These are phyloP conservation scores for Curvularia lunata DNA, from an alignment of 2,329 filamentous ascomycete genomes.

Conservation along the genomic window DNA sequence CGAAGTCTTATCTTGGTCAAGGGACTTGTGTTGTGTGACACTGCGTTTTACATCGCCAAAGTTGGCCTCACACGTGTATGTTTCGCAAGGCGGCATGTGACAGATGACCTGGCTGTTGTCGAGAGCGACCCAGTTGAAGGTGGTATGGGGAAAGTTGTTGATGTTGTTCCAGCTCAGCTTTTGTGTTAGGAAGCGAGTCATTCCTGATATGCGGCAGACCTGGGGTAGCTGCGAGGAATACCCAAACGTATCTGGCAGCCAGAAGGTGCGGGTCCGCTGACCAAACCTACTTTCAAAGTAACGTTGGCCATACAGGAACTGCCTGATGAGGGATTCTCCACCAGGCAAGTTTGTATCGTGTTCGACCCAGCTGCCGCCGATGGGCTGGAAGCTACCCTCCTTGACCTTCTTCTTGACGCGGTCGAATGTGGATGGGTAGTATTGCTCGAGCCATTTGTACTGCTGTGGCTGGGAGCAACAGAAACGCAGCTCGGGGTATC, in stretches of 20 bases:
- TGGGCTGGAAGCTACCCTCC: slow-evolving; percentile 88
- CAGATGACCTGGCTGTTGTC: slow-evolving; percentile 97
- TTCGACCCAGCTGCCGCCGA: slow-evolving; percentile 98
- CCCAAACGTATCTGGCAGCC: slow-evolving; percentile 97
- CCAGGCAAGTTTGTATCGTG: slow-evolving; percentile 98
- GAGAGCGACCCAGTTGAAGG: slow-evolving; percentile 96
- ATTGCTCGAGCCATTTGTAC: slow-evolving; percentile 93
- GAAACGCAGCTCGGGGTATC: slow-evolving; percentile 93
- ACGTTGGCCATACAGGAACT: slow-evolving; percentile 94
- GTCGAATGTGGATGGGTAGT: slow-evolving; percentile 88
- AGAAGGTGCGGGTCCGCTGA: slow-evolving; percentile 87
- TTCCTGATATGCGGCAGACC: slow-evolving; percentile 89
- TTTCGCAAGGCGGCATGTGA: slow-evolving; percentile 96
- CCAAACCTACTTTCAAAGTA: slow-evolving; percentile 96
- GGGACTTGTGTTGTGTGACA: slow-evolving; percentile 89
- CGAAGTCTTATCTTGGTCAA: slow-evolving; percentile 90
- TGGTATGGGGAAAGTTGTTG: slow-evolving; percentile 98
- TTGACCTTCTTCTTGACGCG: slow-evolving; percentile 91
- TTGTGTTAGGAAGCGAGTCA: slow-evolving; percentile 96
- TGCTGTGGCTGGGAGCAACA: slow-evolving; percentile 94
- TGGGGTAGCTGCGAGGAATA: slow-evolving; percentile 96
- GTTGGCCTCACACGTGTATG: slow-evolving; percentile 91
- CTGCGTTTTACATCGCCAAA: slow-evolving; percentile 94
- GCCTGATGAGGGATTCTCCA: slow-evolving; percentile 89
- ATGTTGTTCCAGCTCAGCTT: slow-evolving; percentile 99